Evolutionary conservation across 2,329 filamentous ascomycete genomes (phyloP).

Genomic region (Alternaria postmessia): DNA sequence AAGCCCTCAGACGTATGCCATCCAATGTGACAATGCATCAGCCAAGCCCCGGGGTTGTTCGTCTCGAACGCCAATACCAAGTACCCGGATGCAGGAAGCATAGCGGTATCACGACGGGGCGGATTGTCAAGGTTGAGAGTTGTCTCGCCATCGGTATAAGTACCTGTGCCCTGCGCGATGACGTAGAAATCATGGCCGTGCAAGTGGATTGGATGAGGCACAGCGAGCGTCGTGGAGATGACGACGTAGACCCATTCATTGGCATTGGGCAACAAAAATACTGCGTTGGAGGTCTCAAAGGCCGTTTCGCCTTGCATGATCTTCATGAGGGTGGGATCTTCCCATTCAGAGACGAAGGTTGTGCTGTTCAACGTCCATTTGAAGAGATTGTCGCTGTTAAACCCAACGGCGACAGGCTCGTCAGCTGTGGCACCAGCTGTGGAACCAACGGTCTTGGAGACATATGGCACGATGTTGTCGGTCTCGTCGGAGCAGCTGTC

Average conservation of each 20-base stretch:
- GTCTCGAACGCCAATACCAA: conserved; percentile 48
- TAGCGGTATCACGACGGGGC: conserved; percentile 43
- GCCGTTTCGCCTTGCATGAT: conserved; percentile 46
- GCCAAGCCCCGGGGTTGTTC: conserved; percentile 49
- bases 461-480: conserved; percentile 32
- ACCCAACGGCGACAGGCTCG: conserved; percentile 42
- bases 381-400: conserved; percentile 48
- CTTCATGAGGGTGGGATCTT: conserved; percentile 49
- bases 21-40: conserved; percentile 51
- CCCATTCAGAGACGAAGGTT: conserved; percentile 51
- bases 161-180: conserved; percentile 38
- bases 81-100: conserved; percentile 43
- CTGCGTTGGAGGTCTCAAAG: conserved; percentile 42
- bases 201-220: conserved; percentile 45
- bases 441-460: conserved; percentile 47
- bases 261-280: conserved; percentile 32
- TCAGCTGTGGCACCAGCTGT: conserved; percentile 27
- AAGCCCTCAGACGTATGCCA: conserved; percentile 49
- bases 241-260: conserved; percentile 53
- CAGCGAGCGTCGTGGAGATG: conserved; percentile 47
- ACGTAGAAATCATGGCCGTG: conserved; percentile 48
- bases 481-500: conserved; percentile 51
- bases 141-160: conserved; percentile 18
- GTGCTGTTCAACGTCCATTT: conserved; percentile 54
- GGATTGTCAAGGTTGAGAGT: conserved; percentile 42